Base-by-base conservation (phyloP, 2,329 filamentous ascomycete genomes). In the Diplodia mutila region DNA sequence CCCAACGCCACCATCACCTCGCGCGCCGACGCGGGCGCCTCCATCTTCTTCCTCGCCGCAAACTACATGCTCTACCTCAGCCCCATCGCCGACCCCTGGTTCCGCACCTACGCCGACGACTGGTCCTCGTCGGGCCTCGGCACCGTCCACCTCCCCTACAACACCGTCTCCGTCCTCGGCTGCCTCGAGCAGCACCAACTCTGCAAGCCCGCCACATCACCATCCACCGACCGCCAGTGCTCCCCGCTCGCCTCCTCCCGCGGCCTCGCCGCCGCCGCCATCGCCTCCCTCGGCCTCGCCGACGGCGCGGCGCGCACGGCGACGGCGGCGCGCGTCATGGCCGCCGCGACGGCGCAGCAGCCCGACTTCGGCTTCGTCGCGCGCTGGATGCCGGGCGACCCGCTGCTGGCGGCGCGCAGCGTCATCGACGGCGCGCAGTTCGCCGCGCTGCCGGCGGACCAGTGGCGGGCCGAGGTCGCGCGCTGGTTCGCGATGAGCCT, bases 401-500 rank as follows among this genome's bases (percentile, higher is more conserved):
- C 16, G 27, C 29, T 54, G 52, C 52, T 54, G 16, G 52, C 52
- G 29, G n/a, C 52, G 14, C 29, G 32, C 16, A 54, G 29, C 18
- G 9, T 8, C 5, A 21, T 54, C 52, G 29, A 32, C 16, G 18
- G 27, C 16, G 32, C 52, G 29, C 52, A 54, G 52, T 54, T 34
- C 52, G 52, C 27, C 18, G 27, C 16, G 29, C 52, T 54, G 52
- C 52, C 52, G 14, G 6, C 29, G 1, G 27, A 54, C 29, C 52
- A 54, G 52, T 54, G 52, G 52, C 52, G 52, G 0, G 0, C 3
- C 1, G 91, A 96, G 76, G 83, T 98, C 34, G 94, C 98, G 88
- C 87, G 92, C 29, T 93, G 97, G 79, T 99, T 93, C 93, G 87
- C 91, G 18, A 87, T 90, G 27, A 93, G 97, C 76, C 91, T 90